phyloP scores from a whole-genome alignment of 495 filamentous ascomycete species.

The Emericellopsis terricola region DNA sequence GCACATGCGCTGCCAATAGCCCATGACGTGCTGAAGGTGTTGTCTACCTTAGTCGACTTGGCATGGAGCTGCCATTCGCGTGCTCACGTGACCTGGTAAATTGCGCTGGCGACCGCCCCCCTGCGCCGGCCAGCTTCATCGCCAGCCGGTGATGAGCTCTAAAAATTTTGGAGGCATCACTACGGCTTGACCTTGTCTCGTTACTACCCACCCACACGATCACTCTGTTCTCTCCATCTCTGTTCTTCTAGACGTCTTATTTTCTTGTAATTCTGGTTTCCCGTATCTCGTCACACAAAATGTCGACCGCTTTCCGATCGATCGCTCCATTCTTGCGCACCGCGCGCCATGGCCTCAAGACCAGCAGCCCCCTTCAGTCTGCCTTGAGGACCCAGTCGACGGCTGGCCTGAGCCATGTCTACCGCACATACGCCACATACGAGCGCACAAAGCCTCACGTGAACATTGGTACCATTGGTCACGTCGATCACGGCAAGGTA shows the following conservation, averaged over 20 bases:
- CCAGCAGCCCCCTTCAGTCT: constrained; percentile 47
- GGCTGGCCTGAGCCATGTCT: constrained; percentile 44
- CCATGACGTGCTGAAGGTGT: too few relatives aligned
- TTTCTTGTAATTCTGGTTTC: constrained; percentile 7
- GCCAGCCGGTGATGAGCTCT: neutral
- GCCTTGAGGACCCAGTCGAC: constrained; percentile 44
- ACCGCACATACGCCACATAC: constrained; percentile 61
- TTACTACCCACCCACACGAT: too few relatives aligned
- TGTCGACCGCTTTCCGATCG: constrained; percentile 47
- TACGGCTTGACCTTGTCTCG: too few relatives aligned
- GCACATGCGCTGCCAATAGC: too few relatives aligned
- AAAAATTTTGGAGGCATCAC: neutral
- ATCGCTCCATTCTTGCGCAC: constrained; percentile 51
- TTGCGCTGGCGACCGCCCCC: neutral
- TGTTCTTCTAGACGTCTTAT: neutral
- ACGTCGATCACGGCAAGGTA: constrained; percentile 99
- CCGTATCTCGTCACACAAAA: constrained; percentile 17
- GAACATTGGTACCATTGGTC: constrained; percentile 97
- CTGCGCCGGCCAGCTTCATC: neutral
- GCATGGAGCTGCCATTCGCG: too few relatives aligned
- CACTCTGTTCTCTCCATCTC: constrained; percentile 1
- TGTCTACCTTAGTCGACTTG: too few relatives aligned
- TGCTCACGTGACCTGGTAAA: neutral
- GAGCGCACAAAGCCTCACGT: constrained; percentile 92
- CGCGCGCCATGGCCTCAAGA: constrained; percentile 42